Percentiles rank a stretch among this genome's conserved stretches.
These are phyloP conservation scores for Rhizoclosmatium globosum DNA, from an alignment of 192 early-diverging fungal genomes.

Conservation along the genomic window DNA sequence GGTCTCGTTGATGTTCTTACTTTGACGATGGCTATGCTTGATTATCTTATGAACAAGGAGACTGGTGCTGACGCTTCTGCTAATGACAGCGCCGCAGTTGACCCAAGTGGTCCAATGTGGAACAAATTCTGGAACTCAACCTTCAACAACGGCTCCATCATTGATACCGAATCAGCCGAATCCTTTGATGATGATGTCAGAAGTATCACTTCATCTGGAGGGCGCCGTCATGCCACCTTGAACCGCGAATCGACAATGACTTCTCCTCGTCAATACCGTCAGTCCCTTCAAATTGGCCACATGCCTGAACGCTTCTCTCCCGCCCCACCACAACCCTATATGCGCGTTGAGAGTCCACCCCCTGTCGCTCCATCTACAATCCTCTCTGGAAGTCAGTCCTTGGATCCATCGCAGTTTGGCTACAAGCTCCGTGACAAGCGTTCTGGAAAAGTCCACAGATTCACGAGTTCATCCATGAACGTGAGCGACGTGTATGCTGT, in stretches of 20 bases:
- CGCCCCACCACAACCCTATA: not conserved
- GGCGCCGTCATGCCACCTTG: not conserved
- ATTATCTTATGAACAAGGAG: slow-evolving; percentile 38
- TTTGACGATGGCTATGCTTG: slow-evolving; percentile 55
- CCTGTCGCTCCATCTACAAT: slow-evolving; percentile 23
- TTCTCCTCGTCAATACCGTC: not conserved
- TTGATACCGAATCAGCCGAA: slow-evolving; percentile 29
- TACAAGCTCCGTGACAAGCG: slow-evolving; percentile 48
- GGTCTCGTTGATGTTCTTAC: slow-evolving; percentile 62
- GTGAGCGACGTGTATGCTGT: slow-evolving; percentile 22
- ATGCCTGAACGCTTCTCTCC: not conserved
- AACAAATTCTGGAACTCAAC: slow-evolving; percentile 59
- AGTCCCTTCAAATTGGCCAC: not conserved
- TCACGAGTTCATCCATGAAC: slow-evolving; percentile 38
- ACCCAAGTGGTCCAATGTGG: slow-evolving; percentile 50
- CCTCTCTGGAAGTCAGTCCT: not conserved
- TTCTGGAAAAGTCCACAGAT: slow-evolving; percentile 44
- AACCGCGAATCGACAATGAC: not conserved
- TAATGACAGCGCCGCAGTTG: not conserved
- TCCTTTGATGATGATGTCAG: slow-evolving; percentile 2
- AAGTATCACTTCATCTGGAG: slow-evolving; percentile 7
- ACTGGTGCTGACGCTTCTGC: slow-evolving; percentile 17
- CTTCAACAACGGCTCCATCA: slow-evolving; percentile 28
- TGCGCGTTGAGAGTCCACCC: not conserved
- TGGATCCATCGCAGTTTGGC: slow-evolving; percentile 34